phyloP scores from a whole-genome alignment of 2,329 filamentous ascomycete species.

The Cladobotryum mycophilum region DNA sequence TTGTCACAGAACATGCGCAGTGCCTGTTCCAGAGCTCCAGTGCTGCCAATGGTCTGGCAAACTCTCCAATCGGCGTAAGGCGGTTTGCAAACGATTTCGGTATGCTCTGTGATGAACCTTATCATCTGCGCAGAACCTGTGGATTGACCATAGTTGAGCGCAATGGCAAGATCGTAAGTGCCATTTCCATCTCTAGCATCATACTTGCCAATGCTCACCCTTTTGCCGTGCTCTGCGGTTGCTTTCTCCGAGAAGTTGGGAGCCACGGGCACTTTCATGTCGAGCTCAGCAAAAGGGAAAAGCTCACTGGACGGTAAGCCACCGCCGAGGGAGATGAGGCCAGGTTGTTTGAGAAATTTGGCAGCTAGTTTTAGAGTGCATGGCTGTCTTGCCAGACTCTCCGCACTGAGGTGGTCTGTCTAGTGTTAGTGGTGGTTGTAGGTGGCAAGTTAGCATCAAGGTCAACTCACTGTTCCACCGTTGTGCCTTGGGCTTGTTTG shows the following conservation, averaged over 20 bases:
- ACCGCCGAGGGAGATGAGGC: constrained; percentile 85
- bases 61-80: constrained; percentile 89
- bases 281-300: constrained; percentile 82
- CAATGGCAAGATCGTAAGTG: constrained; percentile 70
- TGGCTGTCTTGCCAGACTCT: constrained; percentile 54
- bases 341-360: constrained; percentile 69
- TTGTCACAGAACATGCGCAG: constrained; percentile 72
- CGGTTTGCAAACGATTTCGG: constrained; percentile 80
- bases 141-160: constrained; percentile 89
- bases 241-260: constrained; percentile 67
- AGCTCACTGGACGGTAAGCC: constrained; percentile 82
- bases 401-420: constrained; percentile 52
- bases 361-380: constrained; percentile 81
- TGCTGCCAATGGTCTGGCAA: constrained; percentile 78
- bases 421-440: not conserved
- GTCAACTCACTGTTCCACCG: constrained; percentile 71
- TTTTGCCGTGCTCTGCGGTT: constrained; percentile 52
- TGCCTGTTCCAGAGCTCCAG: constrained; percentile 75
- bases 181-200: constrained; percentile 58
- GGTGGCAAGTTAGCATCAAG: not conserved
- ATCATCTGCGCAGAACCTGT: constrained; percentile 80
- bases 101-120: constrained; percentile 90
- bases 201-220: constrained; percentile 71
- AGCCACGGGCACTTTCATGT: constrained; percentile 63
- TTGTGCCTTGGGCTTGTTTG: constrained; percentile 67